Percentiles rank a stretch among this genome's conserved stretches.
These are phyloP conservation scores for Reutealis trisperma DNA, from an alignment of 345 rosid species.

Conservation along the genomic window DNA sequence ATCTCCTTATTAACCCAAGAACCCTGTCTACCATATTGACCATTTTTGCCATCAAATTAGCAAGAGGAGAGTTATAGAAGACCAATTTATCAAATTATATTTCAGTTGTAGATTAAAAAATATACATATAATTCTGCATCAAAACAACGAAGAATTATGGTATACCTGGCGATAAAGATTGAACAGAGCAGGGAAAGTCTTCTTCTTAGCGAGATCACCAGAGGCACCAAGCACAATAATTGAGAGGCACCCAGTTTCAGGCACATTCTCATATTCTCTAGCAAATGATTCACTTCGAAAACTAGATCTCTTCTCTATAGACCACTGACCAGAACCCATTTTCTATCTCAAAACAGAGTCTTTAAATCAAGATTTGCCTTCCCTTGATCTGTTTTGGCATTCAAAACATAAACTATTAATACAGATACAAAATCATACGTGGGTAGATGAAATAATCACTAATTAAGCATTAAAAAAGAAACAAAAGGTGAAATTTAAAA, in stretches of 20 bases:
- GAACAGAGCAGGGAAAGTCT: conserved; percentile 95
- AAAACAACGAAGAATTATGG: neutral
- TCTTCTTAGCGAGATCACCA: conserved; percentile 98
- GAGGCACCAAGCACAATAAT: conserved; percentile 90
- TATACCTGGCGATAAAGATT: conserved; percentile 84
- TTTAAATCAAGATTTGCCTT: conserved; percentile 2
- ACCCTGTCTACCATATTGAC: neutral
- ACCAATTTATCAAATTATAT: neutral
- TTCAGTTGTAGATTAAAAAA: neutral
- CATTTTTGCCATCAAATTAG: neutral
- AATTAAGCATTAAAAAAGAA: too few species aligned
- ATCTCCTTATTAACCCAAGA: neutral
- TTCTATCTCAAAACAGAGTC: neutral
- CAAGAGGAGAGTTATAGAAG: neutral
- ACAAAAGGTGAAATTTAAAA: too few species aligned
- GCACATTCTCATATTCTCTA: conserved; percentile 41
- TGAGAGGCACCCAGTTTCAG: conserved; percentile 85
- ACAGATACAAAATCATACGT: neutral
- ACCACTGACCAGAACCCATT: conserved; percentile 68
- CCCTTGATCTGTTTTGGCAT: neutral
- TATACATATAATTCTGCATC: neutral
- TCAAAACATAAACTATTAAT: neutral
- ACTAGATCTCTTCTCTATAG: conserved; percentile 61
- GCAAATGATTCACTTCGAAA: conserved; percentile 48
- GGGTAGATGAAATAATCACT: too few species aligned